These are phyloP conservation scores for Aegilops longissima DNA, from an alignment of 176 grass and related monocot genomes.

Conservation along the genomic window DNA sequence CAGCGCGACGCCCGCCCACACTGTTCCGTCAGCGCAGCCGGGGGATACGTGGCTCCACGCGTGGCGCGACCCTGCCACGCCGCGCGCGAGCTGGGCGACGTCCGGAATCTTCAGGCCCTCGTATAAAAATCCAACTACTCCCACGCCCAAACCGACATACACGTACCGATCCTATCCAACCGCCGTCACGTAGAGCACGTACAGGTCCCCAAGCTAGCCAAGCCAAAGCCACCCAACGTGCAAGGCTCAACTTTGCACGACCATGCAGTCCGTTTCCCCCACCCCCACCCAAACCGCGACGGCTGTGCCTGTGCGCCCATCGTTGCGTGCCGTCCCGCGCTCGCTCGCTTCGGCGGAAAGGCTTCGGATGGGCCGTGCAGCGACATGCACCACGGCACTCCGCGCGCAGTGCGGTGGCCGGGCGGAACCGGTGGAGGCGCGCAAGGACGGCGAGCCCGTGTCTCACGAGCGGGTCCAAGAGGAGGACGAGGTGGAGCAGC, in stretches of 20 bases:
- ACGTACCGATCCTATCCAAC: not conserved
- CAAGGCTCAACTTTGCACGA: not conserved
- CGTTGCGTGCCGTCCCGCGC: not conserved
- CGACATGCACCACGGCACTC: not conserved
- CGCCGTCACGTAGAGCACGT: not conserved
- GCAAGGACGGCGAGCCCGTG: not conserved
- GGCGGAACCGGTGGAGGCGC: not conserved
- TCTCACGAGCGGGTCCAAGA: not conserved
- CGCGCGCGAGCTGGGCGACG: slow-evolving; percentile 19
- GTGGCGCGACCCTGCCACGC: slow-evolving; percentile 2
- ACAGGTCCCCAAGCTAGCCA: not conserved
- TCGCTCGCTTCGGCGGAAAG: not conserved
- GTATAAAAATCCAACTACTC: slow-evolving; percentile 6
- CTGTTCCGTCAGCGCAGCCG: not conserved
- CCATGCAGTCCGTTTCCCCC: slow-evolving; percentile 1
- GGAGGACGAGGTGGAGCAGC: slow-evolving; percentile 18
- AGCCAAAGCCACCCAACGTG: not conserved
- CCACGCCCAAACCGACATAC: not conserved
- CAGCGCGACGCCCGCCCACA: not conserved
- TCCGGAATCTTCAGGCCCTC: slow-evolving; percentile 20
- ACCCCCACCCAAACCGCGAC: not conserved
- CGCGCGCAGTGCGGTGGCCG: not conserved
- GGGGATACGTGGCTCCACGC: slow-evolving; percentile 6
- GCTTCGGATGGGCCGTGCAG: not conserved
- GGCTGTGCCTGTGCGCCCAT: not conserved